Evolutionary conservation across 192 early-diverging fungal species (phyloP), one percentile per base, ranked within the genome.

Genomic region (Gaertneriomyces semiglobifer): DNA sequence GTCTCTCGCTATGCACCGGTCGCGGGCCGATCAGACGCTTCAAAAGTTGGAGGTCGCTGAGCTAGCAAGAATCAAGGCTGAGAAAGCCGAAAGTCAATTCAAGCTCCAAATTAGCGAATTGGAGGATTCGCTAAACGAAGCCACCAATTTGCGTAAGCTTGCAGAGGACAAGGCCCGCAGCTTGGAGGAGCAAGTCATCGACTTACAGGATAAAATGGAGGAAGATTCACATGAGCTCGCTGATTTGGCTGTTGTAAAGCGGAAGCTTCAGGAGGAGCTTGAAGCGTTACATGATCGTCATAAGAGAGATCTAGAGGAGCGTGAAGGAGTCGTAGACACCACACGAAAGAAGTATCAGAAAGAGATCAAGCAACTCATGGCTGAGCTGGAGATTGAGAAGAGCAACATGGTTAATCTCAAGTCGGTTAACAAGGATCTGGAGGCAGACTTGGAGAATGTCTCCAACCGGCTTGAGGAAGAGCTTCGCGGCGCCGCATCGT

Each of bases 321-420:
- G 85, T 43, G 90, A 89, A 47, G 74, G 73, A 25, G 73, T 84
- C 7, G 77, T 93, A 12, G 91, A 92, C n/a, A 77, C 77, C 58
- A 79, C 87, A 53, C 85, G 88, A 10, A 86, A 83, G 58, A 94
- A 90, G 73, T 93, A 92, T 71, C 90, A 92, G 68, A 89, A 86
- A 64, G 92, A 96, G 79, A 77, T 93, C 19, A 88, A 92, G 60
- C 82, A 87, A 50, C 80, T 92, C 51, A 81, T 88, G 61, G 74
- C 79, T 7, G 93, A 96, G 73, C 81, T 94, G 53, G 92, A 96
- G 60, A 69, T 81, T 3, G 91, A 91, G 73, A 85, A 81, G 60
- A 59, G 50, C 40, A 69, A 65, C 43, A 54, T 79, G 44, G 69
- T 91, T 33, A 79, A 78, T 40, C 78, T 92, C 70, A 89, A 88